Base-by-base conservation (phyloP, 805 yeast species). In the Blastobotrys americana region DNA sequence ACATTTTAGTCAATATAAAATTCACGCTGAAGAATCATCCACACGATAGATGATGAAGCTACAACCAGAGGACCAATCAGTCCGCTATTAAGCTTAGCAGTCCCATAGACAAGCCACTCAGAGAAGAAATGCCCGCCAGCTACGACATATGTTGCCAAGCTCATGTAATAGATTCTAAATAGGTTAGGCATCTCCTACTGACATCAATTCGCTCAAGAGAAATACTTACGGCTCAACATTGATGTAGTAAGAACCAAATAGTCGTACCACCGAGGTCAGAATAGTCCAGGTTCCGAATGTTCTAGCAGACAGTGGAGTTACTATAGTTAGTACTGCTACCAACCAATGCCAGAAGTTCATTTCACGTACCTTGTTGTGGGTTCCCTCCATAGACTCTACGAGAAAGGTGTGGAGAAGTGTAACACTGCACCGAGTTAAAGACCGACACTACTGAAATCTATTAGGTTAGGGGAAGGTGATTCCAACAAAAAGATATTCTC, bases 251-350 rank as follows among this genome's bases (percentile, higher is more conserved):
- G 97, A 94, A 45, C 95, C 96, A 62, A 84, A 87, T 52, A 81
- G 73, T 60, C 98, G 78, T 39, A 93, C 81, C 23, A 90, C 71
- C 1, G 95, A 77, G 2, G 96, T 80, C 55, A 89, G 73, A 34
- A 89, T 70, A 0, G 98, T 93, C 98, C 98, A 93, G 0, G 98
- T 93, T 27, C 98, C 98, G 63, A 93, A 93, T 0, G 98, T 90
- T 57, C 98, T 77, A n/a, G 96, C 96, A 55, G 93, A 79, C 53
- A 93, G 70, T 10, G 68, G 63, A 1, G 79, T 76, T 18, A 64
- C 68, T 52, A 39, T 41, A 4, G 43, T 37, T 37, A 19, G 17
- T 10, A 42, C 36, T 15, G 10, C 33, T 27, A 10, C n/a, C n/a
- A 10, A 27, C 10, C 33, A 27, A 10, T 10, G 13, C 33, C 33